Evolutionary conservation across 2,329 filamentous ascomycete species (phyloP), one percentile per base, ranked within the genome.

Genomic region (Bretziella fagacearum): DNA sequence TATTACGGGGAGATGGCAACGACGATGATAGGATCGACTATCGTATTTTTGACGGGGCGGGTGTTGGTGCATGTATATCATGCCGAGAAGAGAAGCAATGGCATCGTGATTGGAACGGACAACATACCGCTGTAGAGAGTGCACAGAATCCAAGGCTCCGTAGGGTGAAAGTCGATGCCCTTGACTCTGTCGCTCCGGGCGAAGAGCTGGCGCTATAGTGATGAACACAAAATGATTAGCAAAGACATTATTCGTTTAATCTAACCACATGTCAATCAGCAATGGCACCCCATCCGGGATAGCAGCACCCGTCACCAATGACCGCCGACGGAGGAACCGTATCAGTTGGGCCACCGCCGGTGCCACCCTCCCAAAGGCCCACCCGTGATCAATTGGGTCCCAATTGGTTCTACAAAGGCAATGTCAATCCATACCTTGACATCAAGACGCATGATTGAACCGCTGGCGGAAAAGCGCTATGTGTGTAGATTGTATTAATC

Each of bases 101-200:
- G 42, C 20, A 27, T 46, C 17, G 18, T 32, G 13, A 30, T 32
- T 30, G 46, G n/a, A 3, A 23, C 48, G 54, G 45, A 53, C 18
- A 23, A 52, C 71, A 63, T 77, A 86, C 83, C 86, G 69, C 84
- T 94, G 67, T 98, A 98, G 54, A 98, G 70, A 20, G 91, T 96
- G 26, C 89, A 95, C 59, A 96, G 74, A 55, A 87, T 84, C 84
- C 89, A 95, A 77, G 87, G 86, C 69, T 95, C 89, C 51, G 85
- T 84, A 35, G 86, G 87, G 63, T 96, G 89, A 63, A 95, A 96
- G 69, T 96, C 89, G 64, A 94, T 86, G 61, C 83, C 82, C 69
- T 96, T 96, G 56, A 96, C 89, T 68, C 89, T 81, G 74, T 96
- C 85, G 59, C 84, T 93, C 65, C 86, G 77, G 65, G 84, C 83